Conservation (phyloP, 1,139 yeast genomes). For the Hansenula lynferdii region DNA sequence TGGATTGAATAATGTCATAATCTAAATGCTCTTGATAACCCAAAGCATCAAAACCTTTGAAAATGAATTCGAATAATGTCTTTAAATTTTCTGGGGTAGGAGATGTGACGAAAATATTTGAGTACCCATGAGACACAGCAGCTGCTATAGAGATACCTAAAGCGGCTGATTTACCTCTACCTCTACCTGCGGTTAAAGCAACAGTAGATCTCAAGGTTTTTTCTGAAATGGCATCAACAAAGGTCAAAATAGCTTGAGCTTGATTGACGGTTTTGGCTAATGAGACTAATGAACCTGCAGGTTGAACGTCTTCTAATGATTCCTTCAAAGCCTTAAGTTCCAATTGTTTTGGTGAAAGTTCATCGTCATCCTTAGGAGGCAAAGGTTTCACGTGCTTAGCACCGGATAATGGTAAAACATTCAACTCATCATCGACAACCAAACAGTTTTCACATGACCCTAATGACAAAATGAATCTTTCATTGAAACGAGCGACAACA, state of each 20-base stretch:
- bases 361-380: constrained; percentile 75
- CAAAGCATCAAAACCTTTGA: constrained; percentile 93
- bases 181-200: constrained; percentile 96
- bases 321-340: constrained; percentile 75
- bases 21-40: constrained; percentile 93
- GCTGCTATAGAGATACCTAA: constrained; percentile 95
- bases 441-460: constrained; percentile 83
- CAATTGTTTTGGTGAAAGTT: constrained; percentile 51
- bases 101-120: constrained; percentile 93
- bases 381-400: constrained; percentile 83
- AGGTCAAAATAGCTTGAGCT: constrained; percentile 91
- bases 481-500: constrained; percentile 95
- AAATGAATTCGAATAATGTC: constrained; percentile 89
- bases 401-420: constrained; percentile 93
- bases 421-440: constrained; percentile 94
- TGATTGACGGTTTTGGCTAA: constrained; percentile 88
- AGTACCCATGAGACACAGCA: constrained; percentile 94
- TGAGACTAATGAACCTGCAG: constrained; percentile 83
- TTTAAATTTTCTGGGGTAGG: constrained; percentile 97
- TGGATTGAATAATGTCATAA: constrained; percentile 93
- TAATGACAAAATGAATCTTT: constrained; percentile 84
- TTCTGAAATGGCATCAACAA: constrained; percentile 90
- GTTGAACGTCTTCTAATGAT: constrained; percentile 83
- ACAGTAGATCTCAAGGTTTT: constrained; percentile 85
- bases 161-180: constrained; percentile 99